Base-by-base conservation (phyloP, 2,329 filamentous ascomycete species). In the Coniochaeta sp. region DNA sequence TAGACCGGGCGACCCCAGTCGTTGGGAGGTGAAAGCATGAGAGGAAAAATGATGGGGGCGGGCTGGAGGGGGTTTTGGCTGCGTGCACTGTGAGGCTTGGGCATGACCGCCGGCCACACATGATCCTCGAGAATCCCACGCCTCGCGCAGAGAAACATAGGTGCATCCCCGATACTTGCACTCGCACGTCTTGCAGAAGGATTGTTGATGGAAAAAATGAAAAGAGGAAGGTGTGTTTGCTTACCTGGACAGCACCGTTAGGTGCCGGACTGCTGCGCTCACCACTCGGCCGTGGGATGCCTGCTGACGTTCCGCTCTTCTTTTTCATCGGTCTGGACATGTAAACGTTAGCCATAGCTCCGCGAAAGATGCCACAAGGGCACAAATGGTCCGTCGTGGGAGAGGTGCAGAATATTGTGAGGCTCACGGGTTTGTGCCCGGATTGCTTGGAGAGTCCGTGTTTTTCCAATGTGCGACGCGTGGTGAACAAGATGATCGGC, bases 311-410 rank as follows among this genome's bases (percentile, higher is more conserved):
- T 59, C 83, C 81, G 55, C 77, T 76, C 67, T 85, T 86, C 72
- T 87, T 89, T 73, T 91, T 91, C 67, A 86, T 78, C 42, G 87
- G 87, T 58, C 87, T 91, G 65, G 48, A 57, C 54, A 63, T 57
- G 59, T 49, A 60, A 50, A 48, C 38, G 26, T 42, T 42, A 42
- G 38, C 38, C 38, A 26, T 26, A 7, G 6, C 18, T 42, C 26
- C 38, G 26, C 4, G 13, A 7, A 14, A 26, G 38, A 20, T 12
- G 35, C 35, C 4, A 24, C n/a, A 10, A n/a, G 18, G 4, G 20
- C 35, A 12, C 22, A 24, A n/a, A 26, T n/a, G 10, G 38, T 22
- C n/a, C 38, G 26, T 42, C 38, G 10, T 42, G 12, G 20, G 12
- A 13, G 38, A 6, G n/a, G 3, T 42, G 38, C 8, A 26, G 10